A percentile compares a stretch with the other conserved stretches of the same genome.
These are phyloP conservation scores for Thamnidium elegans DNA, from an alignment of 192 early-diverging fungal species.

Conservation along the genomic window DNA sequence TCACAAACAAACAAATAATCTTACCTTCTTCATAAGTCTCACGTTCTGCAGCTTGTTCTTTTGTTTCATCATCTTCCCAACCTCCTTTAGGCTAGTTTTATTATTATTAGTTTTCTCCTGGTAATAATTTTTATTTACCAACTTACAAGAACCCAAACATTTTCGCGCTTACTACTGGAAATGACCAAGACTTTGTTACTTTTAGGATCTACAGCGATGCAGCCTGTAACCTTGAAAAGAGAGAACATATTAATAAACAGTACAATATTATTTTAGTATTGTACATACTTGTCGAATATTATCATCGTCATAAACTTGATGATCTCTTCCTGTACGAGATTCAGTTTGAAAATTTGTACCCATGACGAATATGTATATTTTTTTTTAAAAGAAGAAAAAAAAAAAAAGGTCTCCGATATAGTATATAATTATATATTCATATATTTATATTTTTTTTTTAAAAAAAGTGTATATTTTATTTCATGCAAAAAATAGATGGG, in stretches of 20 bases:
- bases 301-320: conserved; percentile 20
- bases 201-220: conserved; percentile 45
- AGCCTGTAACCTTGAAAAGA: conserved; percentile 38
- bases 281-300: conserved; percentile 13
- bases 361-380: neutral
- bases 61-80: conserved; percentile 61
- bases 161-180: conserved; percentile 44
- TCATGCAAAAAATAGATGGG: neutral
- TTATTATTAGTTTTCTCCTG: neutral
- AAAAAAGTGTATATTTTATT: neutral
- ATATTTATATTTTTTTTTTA: neutral
- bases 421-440: too few species aligned
- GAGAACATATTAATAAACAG: neutral
- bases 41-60: conserved; percentile 47
- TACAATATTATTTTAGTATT: neutral
- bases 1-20: neutral
- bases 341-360: conserved; percentile 4
- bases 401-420: neutral
- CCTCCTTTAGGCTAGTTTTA: conserved; percentile 55
- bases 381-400: neutral
- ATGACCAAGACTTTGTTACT: conserved; percentile 48
- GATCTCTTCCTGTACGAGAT: conserved; percentile 27
- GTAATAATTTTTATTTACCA: neutral
- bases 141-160: conserved; percentile 50
- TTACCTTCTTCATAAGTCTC: conserved; percentile 60